phyloP scores from a whole-genome alignment of 208 protist species.

The Acanthamoeba healyi region DNA sequence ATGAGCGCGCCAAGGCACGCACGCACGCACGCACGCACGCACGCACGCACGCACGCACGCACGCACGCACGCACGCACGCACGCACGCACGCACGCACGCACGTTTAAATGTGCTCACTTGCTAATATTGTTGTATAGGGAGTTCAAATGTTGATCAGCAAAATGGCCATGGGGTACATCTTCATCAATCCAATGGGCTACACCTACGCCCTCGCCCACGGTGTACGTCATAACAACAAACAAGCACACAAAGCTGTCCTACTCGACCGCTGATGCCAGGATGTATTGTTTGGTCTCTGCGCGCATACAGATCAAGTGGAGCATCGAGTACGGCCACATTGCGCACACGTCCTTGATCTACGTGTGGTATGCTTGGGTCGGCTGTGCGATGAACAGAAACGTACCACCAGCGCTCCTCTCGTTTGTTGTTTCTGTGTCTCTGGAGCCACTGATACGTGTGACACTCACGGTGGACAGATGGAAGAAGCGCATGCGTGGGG shows the following conservation, averaged over 20 bases:
- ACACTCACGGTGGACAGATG: not conserved
- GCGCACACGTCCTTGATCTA: not conserved
- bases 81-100: too few species aligned
- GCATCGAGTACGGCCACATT: conserved; percentile 41
- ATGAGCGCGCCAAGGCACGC: conserved; percentile 3
- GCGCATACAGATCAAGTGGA: not conserved
- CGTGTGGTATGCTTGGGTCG: conserved; percentile 57
- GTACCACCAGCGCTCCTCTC: not conserved
- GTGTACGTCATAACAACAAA: not conserved
- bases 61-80: too few species aligned
- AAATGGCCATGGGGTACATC: not conserved
- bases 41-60: too few species aligned
- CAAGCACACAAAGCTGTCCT: not conserved
- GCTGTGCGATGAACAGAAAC: not conserved
- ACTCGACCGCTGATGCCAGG: too few species aligned
- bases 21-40: too few species aligned
- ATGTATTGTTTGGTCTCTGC: not conserved
- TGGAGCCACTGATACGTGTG: too few species aligned
- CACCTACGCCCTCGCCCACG: not conserved
- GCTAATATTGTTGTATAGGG: too few species aligned
- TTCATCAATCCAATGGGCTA: conserved; percentile 40
- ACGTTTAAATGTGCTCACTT: too few species aligned
- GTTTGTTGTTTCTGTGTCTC: too few species aligned
- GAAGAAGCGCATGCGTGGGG: conserved; percentile 39
- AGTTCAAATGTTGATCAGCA: conserved; percentile 13